phyloP scores from a whole-genome alignment of 495 filamentous ascomycete genomes.

The Lindgomyces ingoldianus region DNA sequence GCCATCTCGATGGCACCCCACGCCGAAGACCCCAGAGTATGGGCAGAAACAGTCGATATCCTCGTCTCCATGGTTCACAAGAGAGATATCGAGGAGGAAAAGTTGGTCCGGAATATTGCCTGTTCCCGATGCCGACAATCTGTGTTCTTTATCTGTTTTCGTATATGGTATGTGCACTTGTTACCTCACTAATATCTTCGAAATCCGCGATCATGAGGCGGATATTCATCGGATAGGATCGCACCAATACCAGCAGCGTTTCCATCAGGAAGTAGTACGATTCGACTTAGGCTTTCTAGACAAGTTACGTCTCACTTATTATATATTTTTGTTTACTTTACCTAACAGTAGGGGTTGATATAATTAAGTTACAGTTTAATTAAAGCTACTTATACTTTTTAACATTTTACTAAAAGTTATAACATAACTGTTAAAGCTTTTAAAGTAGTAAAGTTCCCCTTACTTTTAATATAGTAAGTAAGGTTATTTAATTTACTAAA shows the following conservation, averaged over 20 bases:
- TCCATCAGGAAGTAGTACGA: too few species aligned
- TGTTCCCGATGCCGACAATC: slow-evolving; percentile 36
- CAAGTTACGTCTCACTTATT: too few species aligned
- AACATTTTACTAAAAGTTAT: too few species aligned
- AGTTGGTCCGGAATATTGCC: slow-evolving; percentile 35
- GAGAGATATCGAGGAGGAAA: not conserved
- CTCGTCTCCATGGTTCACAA: slow-evolving; percentile 6
- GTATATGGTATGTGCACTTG: slow-evolving; percentile 28
- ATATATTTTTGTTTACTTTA: too few species aligned
- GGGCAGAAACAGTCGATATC: slow-evolving; percentile 16
- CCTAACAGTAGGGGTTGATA: too few species aligned
- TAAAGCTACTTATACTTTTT: too few species aligned
- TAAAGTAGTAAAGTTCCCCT: too few species aligned
- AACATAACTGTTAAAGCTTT: too few species aligned
- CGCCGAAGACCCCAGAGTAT: slow-evolving; percentile 7
- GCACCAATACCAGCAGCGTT: slow-evolving; percentile 38
- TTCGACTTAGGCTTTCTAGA: too few species aligned
- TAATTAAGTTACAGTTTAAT: too few species aligned
- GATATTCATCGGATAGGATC: not conserved
- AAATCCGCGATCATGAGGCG: not conserved
- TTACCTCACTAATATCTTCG: not conserved
- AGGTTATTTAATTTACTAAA: too few species aligned
- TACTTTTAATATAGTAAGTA: too few species aligned
- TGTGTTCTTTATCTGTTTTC: slow-evolving; percentile 37
- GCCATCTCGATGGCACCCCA: slow-evolving; percentile 6